Evolutionary conservation across 306 rosid genomes (phyloP), one percentile per base, ranked within the genome.

Genomic region (Arachis stenosperma): DNA sequence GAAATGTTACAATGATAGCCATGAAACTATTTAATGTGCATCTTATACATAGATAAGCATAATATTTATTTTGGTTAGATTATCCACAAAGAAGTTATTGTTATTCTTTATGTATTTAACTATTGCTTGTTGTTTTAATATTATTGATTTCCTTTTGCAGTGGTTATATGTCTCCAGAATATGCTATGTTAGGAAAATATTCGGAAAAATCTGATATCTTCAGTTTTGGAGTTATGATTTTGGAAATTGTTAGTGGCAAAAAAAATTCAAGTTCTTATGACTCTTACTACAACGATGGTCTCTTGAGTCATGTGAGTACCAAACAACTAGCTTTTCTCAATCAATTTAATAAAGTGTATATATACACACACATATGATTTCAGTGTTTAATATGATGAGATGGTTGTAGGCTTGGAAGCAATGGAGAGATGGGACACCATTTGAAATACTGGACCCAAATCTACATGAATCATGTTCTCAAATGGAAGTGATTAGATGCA

Each of bases 141-240:
- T 27, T 6, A 8, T 5, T 33, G 37, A 33, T 37, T 43, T 9
- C 12, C 52, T 2, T 13, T 65, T 75, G 2, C 13, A 75, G 79
- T 17, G 81, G 84, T 43, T 83, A 83, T 50, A 83, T 79, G 74
- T 65, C 84, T 29, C 81, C 79, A 0, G 69, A 83, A 14, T 83
- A 79, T 40, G 87, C 82, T 9, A 83, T 83, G 79, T 54, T 75
- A 5, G 84, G 82, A 15, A 46, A 61, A 14, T 83, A 76, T 41
- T 83, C 80, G 0, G 53, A 67, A 6, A 83, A 83, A 33, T 83
- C 84, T 0, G 84, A 83, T 62, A 64, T 73, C 2, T 83, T 73
- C 54, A 83, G 84, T 56, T 83, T 83, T 12, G 82, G 84, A 2
- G 71, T 83, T 1, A 47, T 83, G 44, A 37, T 83, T 40, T 78